Percentiles rank a stretch among this genome's conserved stretches.
These are phyloP conservation scores for Suillus subalutaceus DNA, from an alignment of 768 basidiomycete genomes.

Conservation along the genomic window DNA sequence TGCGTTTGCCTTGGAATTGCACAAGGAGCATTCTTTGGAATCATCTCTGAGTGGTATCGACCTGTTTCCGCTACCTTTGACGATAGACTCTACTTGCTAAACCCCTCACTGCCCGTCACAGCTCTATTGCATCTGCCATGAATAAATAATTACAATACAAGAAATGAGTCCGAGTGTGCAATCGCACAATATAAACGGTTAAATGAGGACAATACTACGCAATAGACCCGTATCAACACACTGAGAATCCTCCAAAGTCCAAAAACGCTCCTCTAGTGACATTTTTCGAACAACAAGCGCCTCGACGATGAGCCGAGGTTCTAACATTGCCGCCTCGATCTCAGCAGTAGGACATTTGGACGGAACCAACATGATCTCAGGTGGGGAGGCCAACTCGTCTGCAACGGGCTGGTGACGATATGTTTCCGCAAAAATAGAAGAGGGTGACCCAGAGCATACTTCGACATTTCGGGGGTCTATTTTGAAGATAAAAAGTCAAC, in stretches of 20 bases:
- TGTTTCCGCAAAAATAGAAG: conserved; percentile 1
- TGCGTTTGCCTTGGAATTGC: neutral
- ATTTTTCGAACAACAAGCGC: conserved; percentile 79
- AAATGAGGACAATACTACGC: neutral
- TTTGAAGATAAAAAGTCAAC: neutral
- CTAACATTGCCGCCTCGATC: conserved; percentile 12
- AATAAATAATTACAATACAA: neutral
- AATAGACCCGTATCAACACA: conserved; percentile 17
- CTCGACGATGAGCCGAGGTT: conserved; percentile 75
- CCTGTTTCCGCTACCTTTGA: neutral
- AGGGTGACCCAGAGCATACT: neutral
- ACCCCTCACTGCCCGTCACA: neutral
- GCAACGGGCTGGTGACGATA: neutral
- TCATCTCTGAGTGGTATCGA: neutral
- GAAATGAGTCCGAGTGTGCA: neutral
- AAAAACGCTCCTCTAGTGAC: conserved; percentile 76
- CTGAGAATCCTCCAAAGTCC: conserved; percentile 68
- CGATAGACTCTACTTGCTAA: neutral
- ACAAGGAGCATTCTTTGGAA: neutral
- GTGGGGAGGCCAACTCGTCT: neutral
- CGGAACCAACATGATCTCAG: neutral
- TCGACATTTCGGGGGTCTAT: neutral
- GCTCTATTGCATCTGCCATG: neutral
- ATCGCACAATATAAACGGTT: neutral
- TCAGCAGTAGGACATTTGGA: conserved; percentile 14